These are phyloP conservation scores for Cyclocybe aegerita DNA, from an alignment of 768 basidiomycete species.

Conservation along the genomic window DNA sequence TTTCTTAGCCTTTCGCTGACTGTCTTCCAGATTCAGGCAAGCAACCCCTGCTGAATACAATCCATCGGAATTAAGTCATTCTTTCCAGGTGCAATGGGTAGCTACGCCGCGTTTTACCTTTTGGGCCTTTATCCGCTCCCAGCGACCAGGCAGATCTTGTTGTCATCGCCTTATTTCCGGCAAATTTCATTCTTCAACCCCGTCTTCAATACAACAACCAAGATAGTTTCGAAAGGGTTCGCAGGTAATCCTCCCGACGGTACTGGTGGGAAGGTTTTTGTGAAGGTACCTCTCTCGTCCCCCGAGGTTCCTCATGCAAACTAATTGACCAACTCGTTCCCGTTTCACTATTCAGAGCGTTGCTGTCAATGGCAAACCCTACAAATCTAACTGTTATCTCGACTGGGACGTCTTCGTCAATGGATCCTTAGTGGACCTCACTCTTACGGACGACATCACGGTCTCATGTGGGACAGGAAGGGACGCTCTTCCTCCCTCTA, in stretches of 20 bases:
- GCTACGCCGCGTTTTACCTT: conserved; percentile 58
- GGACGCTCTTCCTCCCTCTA: conserved; percentile 54
- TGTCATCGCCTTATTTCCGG: conserved; percentile 64
- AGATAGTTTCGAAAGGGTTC: conserved; percentile 49
- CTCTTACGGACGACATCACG: conserved; percentile 52
- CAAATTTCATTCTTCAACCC: conserved; percentile 63
- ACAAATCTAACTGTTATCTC: conserved; percentile 63
- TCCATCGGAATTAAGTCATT: neutral
- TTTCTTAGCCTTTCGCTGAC: neutral
- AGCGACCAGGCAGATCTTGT: conserved; percentile 55
- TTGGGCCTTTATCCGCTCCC: conserved; percentile 64
- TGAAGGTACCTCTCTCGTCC: conserved; percentile 39
- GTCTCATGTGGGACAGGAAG: conserved; percentile 48
- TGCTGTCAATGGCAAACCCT: conserved; percentile 52
- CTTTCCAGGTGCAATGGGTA: conserved; percentile 57
- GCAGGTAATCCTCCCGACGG: conserved; percentile 51
- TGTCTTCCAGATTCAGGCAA: conserved; percentile 24
- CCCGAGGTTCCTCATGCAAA: neutral
- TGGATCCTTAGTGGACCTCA: conserved; percentile 53
- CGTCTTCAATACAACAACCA: conserved; percentile 53
- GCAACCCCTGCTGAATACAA: neutral
- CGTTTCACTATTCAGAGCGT: conserved; percentile 40
- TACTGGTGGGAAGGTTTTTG: conserved; percentile 54
- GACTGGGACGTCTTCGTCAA: conserved; percentile 64
- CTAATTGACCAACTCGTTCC: neutral